Conservation (phyloP, 31 red algal genomes). For the Bonnemaisonia californica region DNA sequence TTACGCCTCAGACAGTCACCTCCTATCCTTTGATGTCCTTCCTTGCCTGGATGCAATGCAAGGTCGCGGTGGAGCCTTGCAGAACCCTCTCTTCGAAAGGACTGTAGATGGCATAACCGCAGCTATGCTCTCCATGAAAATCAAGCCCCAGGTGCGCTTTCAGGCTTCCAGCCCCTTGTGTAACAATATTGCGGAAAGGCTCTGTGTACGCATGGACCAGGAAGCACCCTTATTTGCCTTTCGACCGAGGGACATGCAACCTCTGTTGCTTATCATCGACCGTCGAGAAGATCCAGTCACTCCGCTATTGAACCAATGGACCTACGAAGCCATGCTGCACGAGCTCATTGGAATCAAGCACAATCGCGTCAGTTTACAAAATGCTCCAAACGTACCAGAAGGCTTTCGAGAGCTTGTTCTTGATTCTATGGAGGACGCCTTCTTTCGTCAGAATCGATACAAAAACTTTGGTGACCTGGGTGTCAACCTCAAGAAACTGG, state of each 20-base stretch:
- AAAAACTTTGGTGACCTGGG: conserved; percentile 96
- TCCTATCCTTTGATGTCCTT: conserved; percentile 70
- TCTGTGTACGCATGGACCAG: conserved; percentile 87
- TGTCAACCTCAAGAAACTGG: conserved; percentile 71
- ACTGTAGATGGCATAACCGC: conserved; percentile 82
- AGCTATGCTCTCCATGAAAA: conserved; percentile 45
- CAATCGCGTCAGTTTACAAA: conserved; percentile 75
- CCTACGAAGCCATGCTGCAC: conserved; percentile 96
- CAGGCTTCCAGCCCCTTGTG: conserved; percentile 49
- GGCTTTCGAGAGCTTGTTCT: conserved; percentile 82
- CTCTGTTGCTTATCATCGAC: conserved; percentile 79
- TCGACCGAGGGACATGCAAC: conserved; percentile 40
- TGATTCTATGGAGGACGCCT: conserved; percentile 68
- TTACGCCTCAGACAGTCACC: conserved; percentile 50
- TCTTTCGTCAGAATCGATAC: conserved; percentile 84
- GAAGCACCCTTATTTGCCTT: conserved; percentile 75
- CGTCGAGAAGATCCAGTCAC: conserved; percentile 91
- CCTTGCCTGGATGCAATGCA: conserved; percentile 70
- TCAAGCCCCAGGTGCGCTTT: conserved; percentile 67
- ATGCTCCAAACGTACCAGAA: conserved; percentile 61
- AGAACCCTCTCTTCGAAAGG: conserved; percentile 65
- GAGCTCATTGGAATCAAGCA: conserved; percentile 84
- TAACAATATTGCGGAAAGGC: conserved; percentile 73
- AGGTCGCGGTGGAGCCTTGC: conserved; percentile 20
- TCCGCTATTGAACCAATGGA: conserved; percentile 94